Evolutionary conservation across 2,329 filamentous ascomycete species (phyloP).

Genomic region (Fusarium aywerte): DNA sequence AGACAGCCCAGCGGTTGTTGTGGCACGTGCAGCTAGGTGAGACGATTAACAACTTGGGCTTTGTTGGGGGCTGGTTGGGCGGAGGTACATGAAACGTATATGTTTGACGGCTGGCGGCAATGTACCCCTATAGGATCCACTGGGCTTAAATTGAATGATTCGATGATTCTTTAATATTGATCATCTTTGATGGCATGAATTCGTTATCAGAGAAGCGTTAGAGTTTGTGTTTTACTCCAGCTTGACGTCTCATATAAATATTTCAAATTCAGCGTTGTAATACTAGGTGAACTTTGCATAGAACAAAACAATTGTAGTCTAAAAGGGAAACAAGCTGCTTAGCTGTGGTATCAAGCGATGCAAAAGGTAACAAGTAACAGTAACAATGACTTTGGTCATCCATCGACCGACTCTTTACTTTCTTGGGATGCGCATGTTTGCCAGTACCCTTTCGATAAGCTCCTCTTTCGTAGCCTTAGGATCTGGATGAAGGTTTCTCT

Average conservation of each 20-base stretch:
- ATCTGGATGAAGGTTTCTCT: constrained; percentile 61
- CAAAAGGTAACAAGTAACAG: neutral
- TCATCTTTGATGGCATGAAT: constrained; percentile 2
- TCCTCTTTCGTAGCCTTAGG: constrained; percentile 57
- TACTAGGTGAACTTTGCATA: neutral
- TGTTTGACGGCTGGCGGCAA: constrained; percentile 13
- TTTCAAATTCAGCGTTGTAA: neutral
- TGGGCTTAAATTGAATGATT: constrained; percentile 18
- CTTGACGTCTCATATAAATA: neutral
- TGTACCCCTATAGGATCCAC: constrained; percentile 33
- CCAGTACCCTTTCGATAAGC: constrained; percentile 58
- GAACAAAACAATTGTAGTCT: neutral
- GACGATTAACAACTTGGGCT: constrained; percentile 33
- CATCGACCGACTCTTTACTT: constrained; percentile 22
- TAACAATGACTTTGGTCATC: constrained; percentile 1
- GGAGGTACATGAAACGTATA: constrained; percentile 34
- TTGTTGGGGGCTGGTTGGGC: constrained; percentile 44
- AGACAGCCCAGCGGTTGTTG: constrained; percentile 23
- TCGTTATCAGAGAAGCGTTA: neutral
- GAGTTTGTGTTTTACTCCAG: neutral
- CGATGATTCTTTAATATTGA: constrained; percentile 18
- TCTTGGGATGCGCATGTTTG: constrained; percentile 59
- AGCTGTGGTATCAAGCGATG: constrained; percentile 19
- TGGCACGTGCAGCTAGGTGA: constrained; percentile 45
- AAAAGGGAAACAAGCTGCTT: neutral